A percentile compares a stretch with the other conserved stretches of the same genome.
These are phyloP conservation scores for Amylostereum areolatum DNA, from an alignment of 1,284 basidiomycete genomes.

Conservation along the genomic window DNA sequence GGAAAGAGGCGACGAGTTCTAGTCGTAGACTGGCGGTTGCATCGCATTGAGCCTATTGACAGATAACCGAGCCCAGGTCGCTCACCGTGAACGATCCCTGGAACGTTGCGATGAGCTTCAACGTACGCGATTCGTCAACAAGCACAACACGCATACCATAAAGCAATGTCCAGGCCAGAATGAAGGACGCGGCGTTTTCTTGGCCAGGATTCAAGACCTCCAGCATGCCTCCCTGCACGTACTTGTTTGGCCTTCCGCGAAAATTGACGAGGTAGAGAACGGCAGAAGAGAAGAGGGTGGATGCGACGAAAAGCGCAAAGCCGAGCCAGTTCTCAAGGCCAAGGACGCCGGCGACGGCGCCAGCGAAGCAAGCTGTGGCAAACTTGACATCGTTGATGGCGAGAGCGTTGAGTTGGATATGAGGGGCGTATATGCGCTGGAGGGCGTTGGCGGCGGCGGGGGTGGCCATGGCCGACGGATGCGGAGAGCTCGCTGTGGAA, in stretches of 20 bases:
- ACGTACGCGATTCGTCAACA: slow-evolving; percentile 4
- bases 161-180: slow-evolving; percentile 85
- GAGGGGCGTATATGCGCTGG: slow-evolving; percentile 65
- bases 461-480: slow-evolving; percentile 12
- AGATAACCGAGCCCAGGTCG: no score
- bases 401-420: slow-evolving; percentile 64
- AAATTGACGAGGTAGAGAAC: slow-evolving; percentile 69
- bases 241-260: slow-evolving; percentile 51
- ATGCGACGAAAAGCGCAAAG: slow-evolving; percentile 69
- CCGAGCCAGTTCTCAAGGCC: slow-evolving; percentile 81
- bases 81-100: slow-evolving; percentile 41
- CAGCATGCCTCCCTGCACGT: slow-evolving; percentile 52
- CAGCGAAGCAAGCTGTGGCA: slow-evolving; percentile 76
- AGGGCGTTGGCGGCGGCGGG: slow-evolving; percentile 43
- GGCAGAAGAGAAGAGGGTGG: slow-evolving; percentile 61
- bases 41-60: no score
- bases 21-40: slow-evolving; percentile 40
- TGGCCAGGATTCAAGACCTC: slow-evolving; percentile 76
- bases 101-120: neutral
- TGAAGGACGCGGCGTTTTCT: slow-evolving; percentile 82
- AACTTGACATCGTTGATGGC: slow-evolving; percentile 63
- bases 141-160: slow-evolving; percentile 56
- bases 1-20: slow-evolving; percentile 5
- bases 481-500: slow-evolving; percentile 15
- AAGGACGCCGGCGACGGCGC: slow-evolving; percentile 79